Percentiles rank a stretch among this genome's conserved stretches.
These are phyloP conservation scores for Catharanthus roseus DNA, from an alignment of 257 asterid genomes.

Conservation along the genomic window DNA sequence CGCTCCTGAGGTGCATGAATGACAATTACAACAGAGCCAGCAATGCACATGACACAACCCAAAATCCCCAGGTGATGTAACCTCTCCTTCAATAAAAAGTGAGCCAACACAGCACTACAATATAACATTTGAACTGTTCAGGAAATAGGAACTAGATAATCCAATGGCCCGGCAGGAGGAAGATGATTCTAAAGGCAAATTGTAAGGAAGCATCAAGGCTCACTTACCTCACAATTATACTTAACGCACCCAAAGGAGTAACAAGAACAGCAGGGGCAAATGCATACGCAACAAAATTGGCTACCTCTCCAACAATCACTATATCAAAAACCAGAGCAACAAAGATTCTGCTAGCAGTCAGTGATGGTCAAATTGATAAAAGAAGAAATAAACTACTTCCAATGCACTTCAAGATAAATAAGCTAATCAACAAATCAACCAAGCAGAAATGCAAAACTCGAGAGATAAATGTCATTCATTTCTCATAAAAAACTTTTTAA, in stretches of 20 bases:
- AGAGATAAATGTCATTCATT: background rate
- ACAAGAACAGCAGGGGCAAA: constrained; percentile 95
- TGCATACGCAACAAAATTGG: constrained; percentile 85
- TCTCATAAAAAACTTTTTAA: background rate
- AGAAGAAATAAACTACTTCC: background rate
- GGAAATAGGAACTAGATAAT: background rate
- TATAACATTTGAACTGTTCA: constrained; percentile 13
- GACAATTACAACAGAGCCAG: constrained; percentile 71
- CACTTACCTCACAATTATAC: constrained; percentile 71
- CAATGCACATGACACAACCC: constrained; percentile 81
- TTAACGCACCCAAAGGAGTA: constrained; percentile 87
- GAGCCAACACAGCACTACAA: constrained; percentile 70
- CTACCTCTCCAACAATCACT: constrained; percentile 87
- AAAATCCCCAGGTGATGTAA: constrained; percentile 62
- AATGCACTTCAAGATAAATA: background rate
- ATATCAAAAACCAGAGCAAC: constrained; percentile 17
- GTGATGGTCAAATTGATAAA: constrained; percentile 5
- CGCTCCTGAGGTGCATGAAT: constrained; percentile 78
- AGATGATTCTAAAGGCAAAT: background rate
- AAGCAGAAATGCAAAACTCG: background rate
- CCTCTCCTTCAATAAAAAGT: constrained; percentile 69
- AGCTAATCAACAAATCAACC: background rate
- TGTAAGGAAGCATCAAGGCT: background rate
- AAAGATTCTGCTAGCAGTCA: constrained; percentile 16
- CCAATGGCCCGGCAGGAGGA: constrained; percentile 1